Percentiles rank a stretch among this genome's conserved stretches.
These are phyloP conservation scores for Ganoderma lucidum DNA, from an alignment of 1,284 basidiomycete species.

Conservation along the genomic window DNA sequence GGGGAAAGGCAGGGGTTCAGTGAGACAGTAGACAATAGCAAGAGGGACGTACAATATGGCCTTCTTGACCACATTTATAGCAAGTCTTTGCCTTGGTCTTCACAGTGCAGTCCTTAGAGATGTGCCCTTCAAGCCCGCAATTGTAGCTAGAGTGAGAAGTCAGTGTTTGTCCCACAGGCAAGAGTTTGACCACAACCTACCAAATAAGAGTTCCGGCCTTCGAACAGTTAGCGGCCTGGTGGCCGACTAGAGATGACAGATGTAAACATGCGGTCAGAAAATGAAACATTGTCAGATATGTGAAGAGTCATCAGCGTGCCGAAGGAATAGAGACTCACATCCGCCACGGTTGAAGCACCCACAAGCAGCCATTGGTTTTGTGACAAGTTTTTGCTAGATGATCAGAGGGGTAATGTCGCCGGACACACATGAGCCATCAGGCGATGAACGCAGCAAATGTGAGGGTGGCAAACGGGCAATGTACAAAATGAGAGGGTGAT, in stretches of 20 bases:
- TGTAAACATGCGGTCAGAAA: slow-evolving; percentile 12
- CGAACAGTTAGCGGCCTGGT: slow-evolving; percentile 82
- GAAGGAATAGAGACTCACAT: slow-evolving; percentile 68
- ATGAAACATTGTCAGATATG: background rate
- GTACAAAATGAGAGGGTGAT: background rate
- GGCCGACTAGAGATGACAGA: slow-evolving; percentile 62
- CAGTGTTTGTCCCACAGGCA: slow-evolving; percentile 6
- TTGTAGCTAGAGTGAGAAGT: slow-evolving; percentile 45
- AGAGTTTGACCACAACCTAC: slow-evolving; percentile 50
- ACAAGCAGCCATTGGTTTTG: slow-evolving; percentile 68
- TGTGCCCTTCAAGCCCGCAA: slow-evolving; percentile 76
- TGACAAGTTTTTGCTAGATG: slow-evolving; percentile 28
- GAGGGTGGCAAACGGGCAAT: background rate
- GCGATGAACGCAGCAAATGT: slow-evolving; percentile 15
- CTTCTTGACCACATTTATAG: slow-evolving; percentile 45
- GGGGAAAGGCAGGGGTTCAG: slow-evolving; percentile 24
- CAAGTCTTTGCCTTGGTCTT: slow-evolving; percentile 86
- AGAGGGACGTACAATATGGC: slow-evolving; percentile 67
- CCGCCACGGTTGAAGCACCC: slow-evolving; percentile 88
- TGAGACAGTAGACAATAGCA: background rate
- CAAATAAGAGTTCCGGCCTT: slow-evolving; percentile 83
- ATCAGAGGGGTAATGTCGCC: background rate
- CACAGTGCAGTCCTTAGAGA: slow-evolving; percentile 77
- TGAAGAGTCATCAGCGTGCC: background rate
- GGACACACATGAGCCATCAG: slow-evolving; percentile 11